Base-by-base conservation (phyloP, 2,329 filamentous ascomycete genomes). In the Fusarium sp. region DNA sequence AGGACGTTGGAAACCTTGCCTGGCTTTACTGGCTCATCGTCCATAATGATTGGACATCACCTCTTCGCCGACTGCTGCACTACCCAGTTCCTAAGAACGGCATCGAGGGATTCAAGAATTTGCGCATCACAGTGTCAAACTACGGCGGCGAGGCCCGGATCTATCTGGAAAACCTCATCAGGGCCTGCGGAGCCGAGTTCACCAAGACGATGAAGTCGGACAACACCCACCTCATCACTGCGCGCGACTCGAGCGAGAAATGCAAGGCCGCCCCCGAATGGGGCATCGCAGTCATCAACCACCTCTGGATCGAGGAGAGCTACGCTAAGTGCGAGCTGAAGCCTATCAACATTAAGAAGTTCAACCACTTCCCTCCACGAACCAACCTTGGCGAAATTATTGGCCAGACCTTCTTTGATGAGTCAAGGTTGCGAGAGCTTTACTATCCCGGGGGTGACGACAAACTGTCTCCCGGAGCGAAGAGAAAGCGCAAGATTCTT, bases 261-360 rank as follows among this genome's bases (percentile, higher is more conserved):
- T 98, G 94, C 81, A 92, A 93, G 41, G 97, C 97, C 1, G 97
- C 97, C 0, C 90, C 91, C 71, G 97, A 98, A 83, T 99, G 97
- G 97, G 93, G 93, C 63, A 92, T 98, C 64, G 86, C 95, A 66
- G 93, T 98, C 77, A 87, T 98, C 77, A 99, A 98, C 81, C 97
- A 99, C 81, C 88, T 99, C 1, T 99, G 97, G 97, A 89, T 99
- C 54, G 97, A 99, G 82, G 97, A 99, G 80, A 97, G 95, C 83
- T 99, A 98, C 80, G 95, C 96, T 2, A 95, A 93, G 81, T 98
- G 95, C 85, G 89, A 93, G 79, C 86, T 93, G 67, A 93, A 94
- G 80, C 90, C 90, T 1, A 85, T 95, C 24, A 93, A 93, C 5
- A 90, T 94, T 61, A 86, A 89, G 10, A 92, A 93, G 72, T 99